Base-by-base conservation (phyloP, 148 eudicot genomes). In the Rhododendron kiyosumense region DNA sequence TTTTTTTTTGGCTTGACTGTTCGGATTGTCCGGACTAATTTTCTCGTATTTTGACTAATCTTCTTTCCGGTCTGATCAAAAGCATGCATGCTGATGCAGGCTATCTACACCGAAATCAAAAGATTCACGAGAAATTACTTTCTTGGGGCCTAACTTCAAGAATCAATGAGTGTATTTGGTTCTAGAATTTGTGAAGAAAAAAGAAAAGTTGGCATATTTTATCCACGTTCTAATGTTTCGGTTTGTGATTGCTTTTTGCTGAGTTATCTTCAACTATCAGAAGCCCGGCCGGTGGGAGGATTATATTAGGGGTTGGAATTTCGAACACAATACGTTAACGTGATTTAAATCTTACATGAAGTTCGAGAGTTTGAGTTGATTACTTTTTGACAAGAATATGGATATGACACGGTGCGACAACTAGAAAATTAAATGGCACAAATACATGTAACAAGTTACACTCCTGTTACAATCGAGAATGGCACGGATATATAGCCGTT, bases 11-110 rank as follows among this genome's bases (percentile, higher is more conserved):
- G 15, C 5, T 2, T 4, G 65, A 59, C 4, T 2, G n/a, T 15
- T 57, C 5, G n/a, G 9, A 0, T 4, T 57, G 65, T 20, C 0
- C 17, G 49, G 49, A 46, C 12, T 0, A 9, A 46, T 41, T 41
- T 41, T 0, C 1, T 41, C 7, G 45, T 0, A 41, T 7, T 41
- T 41, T 7, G 45, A 41, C 7, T 41, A 41, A 6, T 5, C 7
- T 41, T 7, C 0, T 41, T 41, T 41, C 1, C 45, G 7, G 1
- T 41, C 7, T 0, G 7, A 1, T 5, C 7, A 0, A 41, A 0
- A 1, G 12, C 49, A 46, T 0, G 2, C 49, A 46, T 2, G 1
- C 34, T 32, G 34, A 32, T 32, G 34, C 34, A 32, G 34, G 34
- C 34, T 32, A 32, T 32, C 34, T 32, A 32, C 15, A 0, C 4